Evolutionary conservation across 805 yeast genomes (phyloP), one percentile per base, ranked within the genome.

Genomic region (Blastobotrys terrestris): DNA sequence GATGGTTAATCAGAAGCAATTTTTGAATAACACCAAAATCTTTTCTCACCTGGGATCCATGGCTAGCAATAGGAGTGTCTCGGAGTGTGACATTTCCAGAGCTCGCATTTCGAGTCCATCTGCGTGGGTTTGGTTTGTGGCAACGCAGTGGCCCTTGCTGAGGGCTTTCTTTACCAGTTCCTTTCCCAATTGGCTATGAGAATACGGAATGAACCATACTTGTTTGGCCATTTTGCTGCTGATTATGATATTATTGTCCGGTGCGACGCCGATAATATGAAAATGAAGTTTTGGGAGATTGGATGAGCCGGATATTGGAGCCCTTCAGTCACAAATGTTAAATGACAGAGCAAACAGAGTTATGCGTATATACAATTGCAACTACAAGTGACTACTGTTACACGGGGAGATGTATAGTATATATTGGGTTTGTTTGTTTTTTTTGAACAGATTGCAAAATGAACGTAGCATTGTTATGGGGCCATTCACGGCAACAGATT

Each of bases 61-160:
- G n/a, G 46, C 54, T 3, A 55, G 55, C 11, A 40, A 21, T 6
- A 41, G 16, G 40, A 60, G 55, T 2, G 52, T 57, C 16, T 46
- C 53, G 16, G 57, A 52, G 26, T 39, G 57, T 31, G 18, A 11
- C 14, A 15, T 19, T 19, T 22, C 16, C 31, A 44, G 46, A 3
- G n/a, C 16, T 22, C 21, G 35, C 31, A 22, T 20, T 6, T 6
- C 46, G 35, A 26, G 35, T 11, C 11, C 35, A 11, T 26, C 35
- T 5, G 35, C 5, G 35, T 26, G 35, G 35, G 35, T 26, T 11
- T 11, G 35, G 35, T 26, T 26, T 5, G 15, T 35, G 26, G 49
- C 40, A 21, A 21, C 21, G 39, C 20, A 18, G 22, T 20, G 39
- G 31, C 31, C 31, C 18, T 44, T 44, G 15, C 21, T 7, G 13